These are phyloP conservation scores for Melanopsichium pennsylvanicum DNA, from an alignment of 1,284 basidiomycete species.

Conservation along the genomic window DNA sequence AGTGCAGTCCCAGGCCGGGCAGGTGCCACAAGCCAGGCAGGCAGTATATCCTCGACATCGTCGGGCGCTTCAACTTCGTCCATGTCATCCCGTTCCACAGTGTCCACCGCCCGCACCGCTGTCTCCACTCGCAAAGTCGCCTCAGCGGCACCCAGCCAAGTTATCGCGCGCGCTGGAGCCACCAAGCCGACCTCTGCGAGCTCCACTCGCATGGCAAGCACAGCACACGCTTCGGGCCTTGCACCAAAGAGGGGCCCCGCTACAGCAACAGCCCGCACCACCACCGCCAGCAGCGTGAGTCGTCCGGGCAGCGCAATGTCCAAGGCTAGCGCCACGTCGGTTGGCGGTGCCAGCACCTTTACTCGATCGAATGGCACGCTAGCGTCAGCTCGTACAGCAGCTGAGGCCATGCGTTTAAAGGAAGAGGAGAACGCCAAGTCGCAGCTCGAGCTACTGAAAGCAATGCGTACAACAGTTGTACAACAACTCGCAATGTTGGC, in stretches of 20 bases:
- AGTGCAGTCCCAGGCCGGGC: constrained; percentile 16
- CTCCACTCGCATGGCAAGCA: not conserved
- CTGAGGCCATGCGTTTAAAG: constrained; percentile 35
- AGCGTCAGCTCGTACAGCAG: constrained; percentile 26
- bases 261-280: constrained; percentile 2
- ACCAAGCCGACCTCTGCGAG: constrained; percentile 8
- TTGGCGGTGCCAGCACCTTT: constrained; percentile 3
- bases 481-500: constrained; percentile 20
- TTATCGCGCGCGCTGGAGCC: constrained; percentile 1
- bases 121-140: constrained; percentile 21
- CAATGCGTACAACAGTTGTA: constrained; percentile 17
- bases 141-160: constrained; percentile 15
- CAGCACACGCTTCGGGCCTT: constrained; percentile 7
- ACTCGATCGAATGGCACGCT: constrained; percentile 17
- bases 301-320: constrained; percentile 42
- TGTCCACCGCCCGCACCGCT: constrained; percentile 33
- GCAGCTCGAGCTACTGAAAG: constrained; percentile 20
- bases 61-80: constrained; percentile 29
- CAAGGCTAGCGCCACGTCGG: constrained; percentile 33
- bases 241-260: constrained; percentile 7
- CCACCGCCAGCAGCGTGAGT: constrained; percentile 10
- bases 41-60: constrained; percentile 38
- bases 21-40: constrained; percentile 33
- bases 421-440: constrained; percentile 17
- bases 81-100: constrained; percentile 25